A percentile compares a stretch with the other conserved stretches of the same genome.
These are phyloP conservation scores for Echinosophora koreensis DNA, from an alignment of 306 rosid species.

Conservation along the genomic window DNA sequence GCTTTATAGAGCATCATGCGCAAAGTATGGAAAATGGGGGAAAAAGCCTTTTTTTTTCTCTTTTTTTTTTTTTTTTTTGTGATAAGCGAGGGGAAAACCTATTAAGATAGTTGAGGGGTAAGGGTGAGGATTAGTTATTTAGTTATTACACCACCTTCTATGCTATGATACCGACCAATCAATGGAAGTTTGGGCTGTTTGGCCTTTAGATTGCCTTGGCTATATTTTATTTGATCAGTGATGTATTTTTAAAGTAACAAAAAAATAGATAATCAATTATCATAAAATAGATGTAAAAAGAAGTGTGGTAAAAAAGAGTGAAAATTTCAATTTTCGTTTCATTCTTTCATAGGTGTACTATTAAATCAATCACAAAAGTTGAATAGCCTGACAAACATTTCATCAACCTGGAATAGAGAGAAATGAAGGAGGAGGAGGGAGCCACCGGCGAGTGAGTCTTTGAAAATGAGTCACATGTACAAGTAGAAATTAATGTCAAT, in stretches of 20 bases:
- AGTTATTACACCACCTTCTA: neutral
- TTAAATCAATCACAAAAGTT: neutral
- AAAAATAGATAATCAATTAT: too few species aligned
- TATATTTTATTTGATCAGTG: too few species aligned
- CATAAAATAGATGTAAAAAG: too few species aligned
- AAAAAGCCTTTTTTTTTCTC: too few species aligned
- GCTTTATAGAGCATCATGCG: constrained; percentile 1
- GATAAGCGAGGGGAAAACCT: too few species aligned
- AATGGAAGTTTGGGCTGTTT: neutral
- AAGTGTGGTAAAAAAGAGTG: too few species aligned
- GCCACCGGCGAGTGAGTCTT: neutral
- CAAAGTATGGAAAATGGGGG: neutral
- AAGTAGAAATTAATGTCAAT: neutral
- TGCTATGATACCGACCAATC: neutral
- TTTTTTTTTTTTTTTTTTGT: too few species aligned
- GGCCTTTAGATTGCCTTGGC: neutral
- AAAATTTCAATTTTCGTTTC: too few species aligned
- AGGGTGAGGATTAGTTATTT: neutral
- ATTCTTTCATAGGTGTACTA: neutral
- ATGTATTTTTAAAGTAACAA: too few species aligned
- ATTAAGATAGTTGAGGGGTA: too few species aligned
- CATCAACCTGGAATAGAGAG: neutral
- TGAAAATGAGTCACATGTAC: neutral
- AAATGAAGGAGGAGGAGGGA: neutral
- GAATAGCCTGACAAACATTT: neutral